Evolutionary conservation across 257 asterid genomes (phyloP), one percentile per base, ranked within the genome.

Genomic region (Cordia subcordata): DNA sequence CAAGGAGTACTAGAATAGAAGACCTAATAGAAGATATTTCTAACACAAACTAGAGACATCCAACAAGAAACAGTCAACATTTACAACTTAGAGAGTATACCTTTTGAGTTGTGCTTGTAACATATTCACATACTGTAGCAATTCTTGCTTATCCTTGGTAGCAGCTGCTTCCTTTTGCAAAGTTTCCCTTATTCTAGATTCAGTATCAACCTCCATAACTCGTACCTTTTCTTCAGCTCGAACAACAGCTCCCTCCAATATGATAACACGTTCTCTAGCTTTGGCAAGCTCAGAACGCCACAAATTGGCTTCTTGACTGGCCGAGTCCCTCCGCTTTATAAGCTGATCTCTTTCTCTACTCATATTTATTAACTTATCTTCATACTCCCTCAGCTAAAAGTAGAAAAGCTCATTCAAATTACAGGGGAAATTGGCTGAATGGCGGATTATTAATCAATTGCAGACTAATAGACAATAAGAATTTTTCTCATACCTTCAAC

Each of bases 231-330:
- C 99, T 76, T 92, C 96, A 9, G 96, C 96, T 67, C 99, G 87
- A 59, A 92, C 93, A 65, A 71, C 87, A 55, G 96, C 95, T 63
- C 96, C 99, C 79, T 92, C 99, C 83, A 92, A 60, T 71, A 88
- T 92, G 60, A 92, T 94, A 57, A 69, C 90, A 62, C 78, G 90
- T 58, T 92, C 99, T 81, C 96, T 76, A 57, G 99, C 96, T 79
- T 92, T 92, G 45, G 81, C 99, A 44, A 92, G 90, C 77, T 92
- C 99, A n/a, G 96, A 82, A 39, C 99, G 99, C 99, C 99, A 92
- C 74, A 88, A 60, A 74, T 86, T 95, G 60, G 97, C 94, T 77
- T 92, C 99, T 72, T 80, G 93, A 57, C 73, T 44, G 66, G 96
- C 95, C 0, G 84, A 77, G 70, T 84, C 96, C 63, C 91, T 84